Evolutionary conservation across 2,329 filamentous ascomycete genomes (phyloP).

Genomic region (Pseudohalonectria lignicola): DNA sequence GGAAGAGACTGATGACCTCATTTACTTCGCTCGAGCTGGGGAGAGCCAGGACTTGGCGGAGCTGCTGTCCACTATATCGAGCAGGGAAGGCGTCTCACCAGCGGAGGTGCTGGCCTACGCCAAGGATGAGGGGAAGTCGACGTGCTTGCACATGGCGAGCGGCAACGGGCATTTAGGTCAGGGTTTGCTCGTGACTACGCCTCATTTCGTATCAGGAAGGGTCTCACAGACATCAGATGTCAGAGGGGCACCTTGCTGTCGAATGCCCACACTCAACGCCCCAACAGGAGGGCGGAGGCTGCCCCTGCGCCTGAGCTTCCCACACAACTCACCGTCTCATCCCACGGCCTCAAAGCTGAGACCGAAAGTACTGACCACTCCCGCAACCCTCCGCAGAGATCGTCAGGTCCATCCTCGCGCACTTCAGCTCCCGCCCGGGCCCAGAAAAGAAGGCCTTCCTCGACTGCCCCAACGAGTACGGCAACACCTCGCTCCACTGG

Average conservation of each 20-base stretch:
- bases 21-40: conserved; percentile 75
- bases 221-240: not conserved
- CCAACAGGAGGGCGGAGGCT: too few species aligned
- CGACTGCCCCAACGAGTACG: conserved; percentile 64
- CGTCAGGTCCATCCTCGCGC: conserved; percentile 29
- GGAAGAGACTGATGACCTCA: conserved; percentile 82
- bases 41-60: conserved; percentile 57
- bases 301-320: too few species aligned
- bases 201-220: not conserved
- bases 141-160: conserved; percentile 82
- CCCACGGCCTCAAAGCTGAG: too few species aligned
- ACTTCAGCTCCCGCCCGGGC: conserved; percentile 26
- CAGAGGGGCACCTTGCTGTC: too few species aligned
- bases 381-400: too few species aligned
- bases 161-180: conserved; percentile 80
- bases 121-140: conserved; percentile 65
- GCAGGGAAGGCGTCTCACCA: conserved; percentile 46
- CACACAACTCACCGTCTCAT: too few species aligned
- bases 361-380: too few species aligned
- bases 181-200: too few species aligned
- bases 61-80: conserved; percentile 18
- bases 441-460: conserved; percentile 40
- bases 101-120: conserved; percentile 59
- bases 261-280: too few species aligned
- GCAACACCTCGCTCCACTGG: conserved; percentile 92